Percentiles rank a stretch among this genome's conserved stretches.
Conservation (phyloP, 768 basidiomycete species). For the Amanita exitialis region DNA sequence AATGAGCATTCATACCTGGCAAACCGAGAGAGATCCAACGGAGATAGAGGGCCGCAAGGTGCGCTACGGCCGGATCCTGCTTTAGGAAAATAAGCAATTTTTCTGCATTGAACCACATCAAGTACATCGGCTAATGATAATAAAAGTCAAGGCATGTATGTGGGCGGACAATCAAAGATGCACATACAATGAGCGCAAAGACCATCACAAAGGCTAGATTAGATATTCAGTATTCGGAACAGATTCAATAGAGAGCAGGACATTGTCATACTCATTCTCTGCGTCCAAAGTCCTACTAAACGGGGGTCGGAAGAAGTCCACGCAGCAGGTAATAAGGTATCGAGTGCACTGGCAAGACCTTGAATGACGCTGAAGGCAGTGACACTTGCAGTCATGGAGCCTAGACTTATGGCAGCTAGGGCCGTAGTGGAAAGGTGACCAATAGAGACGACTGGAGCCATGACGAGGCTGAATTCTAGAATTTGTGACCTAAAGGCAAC, state of each 20-base stretch:
- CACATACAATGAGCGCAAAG: slow-evolving; percentile 47
- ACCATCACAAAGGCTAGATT: slow-evolving; percentile 51
- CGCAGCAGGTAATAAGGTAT: slow-evolving; percentile 88
- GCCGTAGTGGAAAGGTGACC: slow-evolving; percentile 88
- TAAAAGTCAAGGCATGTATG: slow-evolving; percentile 20
- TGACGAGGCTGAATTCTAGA: slow-evolving; percentile 78
- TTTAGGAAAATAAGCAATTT: slow-evolving; percentile 60
- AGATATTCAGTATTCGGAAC: not conserved
- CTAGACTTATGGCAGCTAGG: slow-evolving; percentile 73
- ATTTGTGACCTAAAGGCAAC: slow-evolving; percentile 48
- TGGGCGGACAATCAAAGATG: slow-evolving; percentile 2
- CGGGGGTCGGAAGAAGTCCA: slow-evolving; percentile 86
- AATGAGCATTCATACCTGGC: slow-evolving; percentile 34
- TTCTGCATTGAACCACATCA: slow-evolving; percentile 82
- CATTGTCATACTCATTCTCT: slow-evolving; percentile 63
- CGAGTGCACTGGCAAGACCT: slow-evolving; percentile 77
- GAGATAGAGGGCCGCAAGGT: slow-evolving; percentile 67
- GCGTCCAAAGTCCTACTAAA: slow-evolving; percentile 84
- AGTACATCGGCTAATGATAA: slow-evolving; percentile 34
- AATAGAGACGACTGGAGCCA: slow-evolving; percentile 77
- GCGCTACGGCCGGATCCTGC: slow-evolving; percentile 81
- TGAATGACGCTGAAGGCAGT: slow-evolving; percentile 75
- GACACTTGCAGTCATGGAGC: slow-evolving; percentile 64
- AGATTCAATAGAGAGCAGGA: not conserved
- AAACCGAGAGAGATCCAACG: slow-evolving; percentile 70